Evolutionary conservation across 192 early-diverging fungal genomes (phyloP), one percentile per base, ranked within the genome.

Genomic region (Oehlia diaphana): DNA sequence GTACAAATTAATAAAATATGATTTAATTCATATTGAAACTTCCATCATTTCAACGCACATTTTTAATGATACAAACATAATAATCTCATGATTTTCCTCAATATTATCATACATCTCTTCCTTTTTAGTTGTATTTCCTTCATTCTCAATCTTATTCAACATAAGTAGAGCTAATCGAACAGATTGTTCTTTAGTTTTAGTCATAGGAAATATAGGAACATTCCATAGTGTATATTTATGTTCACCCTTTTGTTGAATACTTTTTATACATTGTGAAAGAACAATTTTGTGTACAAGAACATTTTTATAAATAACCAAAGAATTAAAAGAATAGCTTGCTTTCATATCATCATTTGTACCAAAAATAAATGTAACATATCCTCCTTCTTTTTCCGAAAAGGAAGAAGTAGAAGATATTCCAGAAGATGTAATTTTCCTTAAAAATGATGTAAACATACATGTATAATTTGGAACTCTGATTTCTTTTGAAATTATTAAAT

Each of bases 261-360:
- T 19, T 58, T 58, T 58, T n/a, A 31, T 2, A 69, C 28, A 69
- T 37, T 39, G 28, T 37, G 67, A 39, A 69, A 7, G 67, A 31
- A 69, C 13, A 31, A 69, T 39, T 69, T 39, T 31, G 8, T 69
- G 28, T 33, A 69, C 67, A 69, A 39, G 67, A 19, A 69, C n/a
- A 69, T 69, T 28, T 37, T 69, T 33, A 69, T 37, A 69, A 37
- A 69, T 69, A 19, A 31, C 28, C 16, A 69, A 39, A 69, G 67
- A 37, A 31, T 69, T 21, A 14, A 69, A 69, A 37, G 67, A 69
- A 28, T 69, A 12, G 14, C 5, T 37, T 37, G 67, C 67, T 63
- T 85, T 85, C 82, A 85, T 83, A 31, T 85, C 84, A 75, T 85
- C 84, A 37, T 80, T 69, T 63, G 81, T 67, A 2, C 82, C 83